Conservation (phyloP, 345 rosid genomes). For the Angophora floribunda region DNA sequence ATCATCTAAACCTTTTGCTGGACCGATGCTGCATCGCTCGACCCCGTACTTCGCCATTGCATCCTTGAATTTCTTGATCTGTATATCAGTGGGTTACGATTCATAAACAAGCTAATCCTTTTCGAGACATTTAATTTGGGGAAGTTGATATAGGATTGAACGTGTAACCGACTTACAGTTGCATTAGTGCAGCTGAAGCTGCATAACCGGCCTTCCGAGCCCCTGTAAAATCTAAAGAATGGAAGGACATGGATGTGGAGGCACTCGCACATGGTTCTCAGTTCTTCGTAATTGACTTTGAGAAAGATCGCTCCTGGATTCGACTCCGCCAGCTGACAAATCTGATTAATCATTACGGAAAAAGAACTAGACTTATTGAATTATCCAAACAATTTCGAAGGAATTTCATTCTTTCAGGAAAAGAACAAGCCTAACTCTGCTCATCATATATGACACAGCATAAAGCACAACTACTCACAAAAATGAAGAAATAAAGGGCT, state of each 20-base stretch:
- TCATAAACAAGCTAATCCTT: neutral
- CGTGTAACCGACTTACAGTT: slow-evolving; percentile 23
- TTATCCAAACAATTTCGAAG: neutral
- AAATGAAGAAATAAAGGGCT: too few species aligned
- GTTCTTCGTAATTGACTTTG: slow-evolving; percentile 68
- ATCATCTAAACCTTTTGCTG: slow-evolving; percentile 46
- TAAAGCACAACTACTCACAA: neutral
- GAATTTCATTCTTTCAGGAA: neutral
- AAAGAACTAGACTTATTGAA: neutral
- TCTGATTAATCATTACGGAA: slow-evolving; percentile 18
- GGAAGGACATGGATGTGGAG: slow-evolving; percentile 71
- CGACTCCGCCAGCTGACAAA: slow-evolving; percentile 68
- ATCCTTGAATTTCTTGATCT: slow-evolving; percentile 68
- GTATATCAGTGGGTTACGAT: neutral
- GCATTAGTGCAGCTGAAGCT: slow-evolving; percentile 74
- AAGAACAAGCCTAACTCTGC: neutral
- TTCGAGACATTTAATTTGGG: neutral
- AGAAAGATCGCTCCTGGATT: slow-evolving; percentile 52
- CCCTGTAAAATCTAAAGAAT: slow-evolving; percentile 71
- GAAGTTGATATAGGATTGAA: neutral
- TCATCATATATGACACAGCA: neutral
- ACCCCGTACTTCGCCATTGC: slow-evolving; percentile 42
- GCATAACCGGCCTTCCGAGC: slow-evolving; percentile 54
- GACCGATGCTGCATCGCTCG: slow-evolving; percentile 28
- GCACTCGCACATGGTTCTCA: slow-evolving; percentile 45